These are phyloP conservation scores for Fusarium decemcellulare DNA, from an alignment of 2,329 filamentous ascomycete species.

Conservation along the genomic window DNA sequence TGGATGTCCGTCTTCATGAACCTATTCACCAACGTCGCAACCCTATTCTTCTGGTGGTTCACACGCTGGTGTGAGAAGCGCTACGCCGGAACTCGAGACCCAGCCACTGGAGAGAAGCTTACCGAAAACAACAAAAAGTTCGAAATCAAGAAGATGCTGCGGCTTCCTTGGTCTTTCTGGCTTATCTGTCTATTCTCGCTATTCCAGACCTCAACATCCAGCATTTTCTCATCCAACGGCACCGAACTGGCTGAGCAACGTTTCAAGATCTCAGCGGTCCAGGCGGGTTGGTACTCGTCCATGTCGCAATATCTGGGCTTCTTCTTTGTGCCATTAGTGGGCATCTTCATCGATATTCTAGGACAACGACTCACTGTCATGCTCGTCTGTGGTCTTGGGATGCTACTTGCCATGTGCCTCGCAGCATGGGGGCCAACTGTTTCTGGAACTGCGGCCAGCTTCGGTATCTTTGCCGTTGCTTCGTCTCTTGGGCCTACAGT, in stretches of 20 bases:
- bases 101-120: slow-evolving; percentile 71
- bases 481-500: slow-evolving; percentile 68
- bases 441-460: slow-evolving; percentile 69
- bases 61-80: slow-evolving; percentile 63
- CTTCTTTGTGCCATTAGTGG: slow-evolving; percentile 70
- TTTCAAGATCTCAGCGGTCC: slow-evolving; percentile 67
- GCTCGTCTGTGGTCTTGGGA: slow-evolving; percentile 65
- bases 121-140: slow-evolving; percentile 72
- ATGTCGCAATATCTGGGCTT: slow-evolving; percentile 69
- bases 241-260: slow-evolving; percentile 73
- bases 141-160: slow-evolving; percentile 67
- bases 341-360: slow-evolving; percentile 68
- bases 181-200: slow-evolving; percentile 66
- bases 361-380: slow-evolving; percentile 69
- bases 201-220: slow-evolving; percentile 70
- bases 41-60: slow-evolving; percentile 68
- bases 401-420: slow-evolving; percentile 67
- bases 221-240: slow-evolving; percentile 69
- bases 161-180: slow-evolving; percentile 74
- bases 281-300: slow-evolving; percentile 73
- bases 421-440: slow-evolving; percentile 65
- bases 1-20: slow-evolving; percentile 76
- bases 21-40: slow-evolving; percentile 71
- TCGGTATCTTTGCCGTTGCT: slow-evolving; percentile 72
- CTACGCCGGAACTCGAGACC: slow-evolving; percentile 64